Base-by-base conservation (phyloP, 495 filamentous ascomycete species). In the Trichoderma parareesei region DNA sequence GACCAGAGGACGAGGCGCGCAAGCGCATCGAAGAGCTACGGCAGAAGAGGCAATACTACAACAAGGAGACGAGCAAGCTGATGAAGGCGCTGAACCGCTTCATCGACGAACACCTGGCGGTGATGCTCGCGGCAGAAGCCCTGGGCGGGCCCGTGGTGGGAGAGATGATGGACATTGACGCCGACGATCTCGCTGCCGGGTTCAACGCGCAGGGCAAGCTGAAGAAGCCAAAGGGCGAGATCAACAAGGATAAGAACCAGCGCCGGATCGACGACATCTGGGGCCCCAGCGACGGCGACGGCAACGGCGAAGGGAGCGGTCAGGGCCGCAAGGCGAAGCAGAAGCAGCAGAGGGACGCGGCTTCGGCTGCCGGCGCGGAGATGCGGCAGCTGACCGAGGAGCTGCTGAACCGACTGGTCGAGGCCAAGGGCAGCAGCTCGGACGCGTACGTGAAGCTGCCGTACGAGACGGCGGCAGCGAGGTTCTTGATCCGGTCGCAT, bases 121-220 rank as follows among this genome's bases (percentile, higher is more conserved):
- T 82, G 0, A 92, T 93, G 90, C 78, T 97, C 40, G 91, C 91
- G 14, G 90, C 90, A 0, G 92, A 97, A 76, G 89, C 91, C 69
- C 79, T 91, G 10, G 92, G 92, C 5, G 92, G 92, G 0, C 92
- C 92, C 0, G 87, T 91, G 7, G 90, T 93, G 1, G 92, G 92
- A 11, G 87, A 91, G 67, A 75, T 85, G 53, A 73, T 86, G 64
- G 85, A 88, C 13, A 78, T 93, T 42, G 82, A 86, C 35, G 67
- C 73, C 16, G 69, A 76, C 11, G 77, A 80, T 48, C 75, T 91
- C 55, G 84, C 85, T 63, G 84, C 85, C 9, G 90, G 89, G 1
- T 93, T 92, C 73, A 90, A 83, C 53, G 79, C 82, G 8, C 84
- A 87, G 67, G 90, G 90, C 5, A 89, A 86, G 67, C 77, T 83